phyloP scores from a whole-genome alignment of 1,284 basidiomycete species.

The Pyrrhoderma noxium region DNA sequence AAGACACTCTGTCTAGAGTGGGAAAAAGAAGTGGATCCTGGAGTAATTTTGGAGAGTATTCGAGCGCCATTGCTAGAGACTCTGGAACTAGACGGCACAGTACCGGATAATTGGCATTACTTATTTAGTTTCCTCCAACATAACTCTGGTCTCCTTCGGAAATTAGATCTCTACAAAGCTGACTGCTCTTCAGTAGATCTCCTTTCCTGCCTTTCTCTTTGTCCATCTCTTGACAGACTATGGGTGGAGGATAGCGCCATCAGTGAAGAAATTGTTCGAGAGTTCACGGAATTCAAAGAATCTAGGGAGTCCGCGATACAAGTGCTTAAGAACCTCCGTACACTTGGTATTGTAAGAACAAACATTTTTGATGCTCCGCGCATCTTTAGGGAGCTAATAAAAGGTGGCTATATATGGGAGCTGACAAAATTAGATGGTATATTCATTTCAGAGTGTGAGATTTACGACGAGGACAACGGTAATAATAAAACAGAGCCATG shows the following conservation, averaged over 20 bases:
- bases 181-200: conserved; percentile 7
- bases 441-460: conserved; percentile 6
- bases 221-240: conserved; percentile 3
- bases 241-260: conserved; percentile 12
- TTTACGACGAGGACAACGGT: conserved; percentile 1
- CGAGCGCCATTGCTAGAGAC: conserved; percentile 2
- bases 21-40: conserved; percentile 1
- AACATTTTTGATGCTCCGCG: background rate
- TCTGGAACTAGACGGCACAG: conserved; percentile 9
- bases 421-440: conserved; percentile 6
- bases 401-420: conserved; percentile 6
- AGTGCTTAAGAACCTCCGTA: background rate
- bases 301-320: background rate
- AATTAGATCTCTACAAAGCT: conserved; percentile 7
- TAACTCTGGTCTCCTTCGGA: conserved; percentile 1
- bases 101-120: conserved; percentile 7
- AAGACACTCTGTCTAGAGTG: conserved; percentile 6
- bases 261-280: background rate
- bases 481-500: background rate
- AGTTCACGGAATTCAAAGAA: background rate
- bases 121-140: conserved; percentile 1
- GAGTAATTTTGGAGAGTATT: background rate
- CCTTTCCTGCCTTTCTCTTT: background rate
- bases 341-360: conserved; percentile 3
- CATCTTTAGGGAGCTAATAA: background rate